Evolutionary conservation across 2,329 filamentous ascomycete genomes (phyloP), one percentile per base, ranked within the genome.

Genomic region (Colletotrichum endophyticum): DNA sequence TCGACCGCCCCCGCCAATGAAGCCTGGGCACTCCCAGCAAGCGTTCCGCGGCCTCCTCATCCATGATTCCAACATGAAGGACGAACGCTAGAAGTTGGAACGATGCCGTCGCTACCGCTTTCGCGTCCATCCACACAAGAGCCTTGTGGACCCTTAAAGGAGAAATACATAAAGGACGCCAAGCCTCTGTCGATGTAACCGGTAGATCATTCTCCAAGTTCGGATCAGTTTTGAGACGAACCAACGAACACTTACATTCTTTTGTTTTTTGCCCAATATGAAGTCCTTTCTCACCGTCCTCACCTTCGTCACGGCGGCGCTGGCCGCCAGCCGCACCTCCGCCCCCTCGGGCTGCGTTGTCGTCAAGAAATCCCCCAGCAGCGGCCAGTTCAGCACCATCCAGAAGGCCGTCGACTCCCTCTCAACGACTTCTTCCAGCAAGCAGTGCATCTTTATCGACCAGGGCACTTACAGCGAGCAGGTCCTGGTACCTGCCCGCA

Each of bases 371-470:
- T 72, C 76, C 16, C 77, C 77, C 16, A 44, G 25, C 36, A 72
- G 63, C 62, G 78, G 78, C 5, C 81, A 79, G 25, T 83, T 80
- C 59, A 78, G 78, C 6, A 82, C 73, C 2, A 79, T 80, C 57
- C 90, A 92, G 80, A 83, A 87, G 22, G 92, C 92, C 11, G 88
- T 94, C 73, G 81, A 91, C 79, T 88, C 91, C 7, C 87, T 94
- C 11, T 89, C 88, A n/a, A 89, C 87, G 1, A 85, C 86, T 2
- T 86, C 87, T 8, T 87, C 88, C 3, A 78, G 83, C 2, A 85
- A 86, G 2, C 90, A 92, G 75, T 90, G 88, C 80, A 92, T 94
- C 83, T 94, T 94, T 84, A 90, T 94, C 82, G 92, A 90, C 44
- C 93, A 94, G 2, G 91, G 91, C 3, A 92, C 89, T 22, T 93